Base-by-base conservation (phyloP, 1,284 basidiomycete genomes). In the Trametes pubescens region DNA sequence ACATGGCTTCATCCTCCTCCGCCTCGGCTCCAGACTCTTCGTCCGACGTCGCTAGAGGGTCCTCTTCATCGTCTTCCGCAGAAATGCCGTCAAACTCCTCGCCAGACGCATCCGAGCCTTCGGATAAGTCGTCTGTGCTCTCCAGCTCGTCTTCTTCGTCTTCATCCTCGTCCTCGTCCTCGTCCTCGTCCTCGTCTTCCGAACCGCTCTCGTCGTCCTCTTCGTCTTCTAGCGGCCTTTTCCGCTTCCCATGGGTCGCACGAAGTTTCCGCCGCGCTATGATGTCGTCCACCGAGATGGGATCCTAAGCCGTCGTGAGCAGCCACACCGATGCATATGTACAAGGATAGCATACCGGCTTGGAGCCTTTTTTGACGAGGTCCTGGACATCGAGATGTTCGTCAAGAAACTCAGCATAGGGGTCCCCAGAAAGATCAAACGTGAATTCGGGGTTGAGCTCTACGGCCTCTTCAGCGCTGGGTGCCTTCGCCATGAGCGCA, bases 211-310 rank as follows among this genome's bases (percentile, higher is more conserved):
- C 79, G 2, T 75, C 78, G 4, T 77, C 78, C 0, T 73, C 74
- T 18, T 73, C 69, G 43, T 74, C 75, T 11, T 75, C 74, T 4
- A 72, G 29, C 73, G 68, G 57, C 74, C 88, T 76, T 79, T 92
- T 92, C 62, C 88, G 82, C 75, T 92, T 91, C 35, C 78, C 78
- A 47, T 75, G 74, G 65, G 71, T 67, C 67, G 74, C 76, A 71
- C 79, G 73, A 60, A 83, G 80, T 59, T 81, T 86, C 61, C 90
- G 82, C 62, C 90, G 82, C 51, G 88, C 89, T 72, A 96, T 95
- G 69, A 97, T 98, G 73, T 98, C 94, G 78, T 98, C 94, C 11
- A 98, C 90, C 49, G 92, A 94, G 53, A 98, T 86, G 16, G 91
- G 89, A 73, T 86, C 82, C 91, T 94, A 64, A 46, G 21, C 43